Conservation (phyloP, 805 yeast species). For the Komagataella populi region DNA sequence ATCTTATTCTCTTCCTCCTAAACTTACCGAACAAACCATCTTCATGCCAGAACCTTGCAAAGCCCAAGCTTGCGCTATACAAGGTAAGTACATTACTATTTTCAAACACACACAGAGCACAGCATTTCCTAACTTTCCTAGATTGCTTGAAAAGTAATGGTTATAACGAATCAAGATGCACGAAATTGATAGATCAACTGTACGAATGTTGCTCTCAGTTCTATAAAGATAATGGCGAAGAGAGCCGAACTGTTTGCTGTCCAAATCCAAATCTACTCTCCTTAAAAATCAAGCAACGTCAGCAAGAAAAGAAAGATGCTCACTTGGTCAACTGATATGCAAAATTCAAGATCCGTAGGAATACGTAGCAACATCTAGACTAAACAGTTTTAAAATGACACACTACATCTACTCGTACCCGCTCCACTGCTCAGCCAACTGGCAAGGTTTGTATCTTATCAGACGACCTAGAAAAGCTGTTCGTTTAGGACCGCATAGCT, state of each 20-base stretch:
- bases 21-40: neutral
- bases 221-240: conserved; percentile 46
- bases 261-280: conserved; percentile 54
- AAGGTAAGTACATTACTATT: conserved; percentile 26
- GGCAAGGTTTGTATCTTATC: neutral
- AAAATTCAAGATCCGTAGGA: conserved; percentile 2
- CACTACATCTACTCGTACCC: conserved; percentile 2
- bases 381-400: neutral
- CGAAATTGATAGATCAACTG: conserved; percentile 50
- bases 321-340: conserved; percentile 16
- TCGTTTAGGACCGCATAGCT: conserved; percentile 68
- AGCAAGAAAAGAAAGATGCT: conserved; percentile 46
- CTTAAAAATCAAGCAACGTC: conserved; percentile 52
- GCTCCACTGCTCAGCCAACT: neutral
- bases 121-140: conserved; percentile 6
- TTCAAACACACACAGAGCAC: neutral
- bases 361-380: neutral
- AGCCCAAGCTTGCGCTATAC: conserved; percentile 72
- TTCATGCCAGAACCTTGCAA: conserved; percentile 40
- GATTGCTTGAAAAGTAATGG: conserved; percentile 51
- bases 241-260: conserved; percentile 60
- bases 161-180: conserved; percentile 67
- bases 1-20: neutral
- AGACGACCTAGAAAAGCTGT: conserved; percentile 21
- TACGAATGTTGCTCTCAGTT: conserved; percentile 65